phyloP scores from a whole-genome alignment of 305 asterid species.

The Ilex paraguariensis region DNA sequence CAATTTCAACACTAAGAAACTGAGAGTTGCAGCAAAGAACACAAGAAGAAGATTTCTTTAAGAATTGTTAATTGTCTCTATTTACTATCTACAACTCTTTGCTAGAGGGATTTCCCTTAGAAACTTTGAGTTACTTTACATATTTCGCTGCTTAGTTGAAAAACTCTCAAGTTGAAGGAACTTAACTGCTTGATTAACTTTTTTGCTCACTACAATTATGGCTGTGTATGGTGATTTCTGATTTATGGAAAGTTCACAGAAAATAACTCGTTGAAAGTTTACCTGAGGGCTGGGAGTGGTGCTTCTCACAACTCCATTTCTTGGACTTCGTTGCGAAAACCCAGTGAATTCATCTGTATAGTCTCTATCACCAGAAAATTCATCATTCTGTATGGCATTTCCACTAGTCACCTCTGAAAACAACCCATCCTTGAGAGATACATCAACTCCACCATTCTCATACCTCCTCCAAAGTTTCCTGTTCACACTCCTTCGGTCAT shows the following conservation, averaged over 20 bases:
- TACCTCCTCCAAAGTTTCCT: slow-evolving; percentile 71
- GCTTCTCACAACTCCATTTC: slow-evolving; percentile 36
- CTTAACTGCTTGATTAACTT: too few relatives aligned
- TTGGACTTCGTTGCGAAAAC: slow-evolving; percentile 44
- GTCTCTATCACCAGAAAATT: slow-evolving; percentile 31
- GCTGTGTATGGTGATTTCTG: too few relatives aligned
- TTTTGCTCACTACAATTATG: too few relatives aligned
- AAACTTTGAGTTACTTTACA: too few relatives aligned
- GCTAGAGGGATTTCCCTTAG: too few relatives aligned
- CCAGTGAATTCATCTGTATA: slow-evolving; percentile 49
- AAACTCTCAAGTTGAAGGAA: too few relatives aligned
- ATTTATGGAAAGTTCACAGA: slow-evolving; percentile 4
- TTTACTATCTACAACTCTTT: too few relatives aligned
- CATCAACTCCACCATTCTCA: slow-evolving; percentile 51
- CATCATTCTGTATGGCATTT: slow-evolving; percentile 34
- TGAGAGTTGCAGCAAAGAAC: too few relatives aligned
- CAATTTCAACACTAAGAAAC: too few relatives aligned
- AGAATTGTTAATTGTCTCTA: too few relatives aligned
- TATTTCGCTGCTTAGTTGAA: too few relatives aligned
- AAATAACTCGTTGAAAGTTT: slow-evolving; percentile 8
- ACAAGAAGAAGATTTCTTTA: too few relatives aligned
- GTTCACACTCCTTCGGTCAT: slow-evolving; percentile 53
- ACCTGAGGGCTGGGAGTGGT: slow-evolving; percentile 80
- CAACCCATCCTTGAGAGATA: slow-evolving; percentile 86
- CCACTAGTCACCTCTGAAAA: slow-evolving; percentile 44